phyloP scores from a whole-genome alignment of 139 green algal genomes.

The Tetraselmis chui region DNA sequence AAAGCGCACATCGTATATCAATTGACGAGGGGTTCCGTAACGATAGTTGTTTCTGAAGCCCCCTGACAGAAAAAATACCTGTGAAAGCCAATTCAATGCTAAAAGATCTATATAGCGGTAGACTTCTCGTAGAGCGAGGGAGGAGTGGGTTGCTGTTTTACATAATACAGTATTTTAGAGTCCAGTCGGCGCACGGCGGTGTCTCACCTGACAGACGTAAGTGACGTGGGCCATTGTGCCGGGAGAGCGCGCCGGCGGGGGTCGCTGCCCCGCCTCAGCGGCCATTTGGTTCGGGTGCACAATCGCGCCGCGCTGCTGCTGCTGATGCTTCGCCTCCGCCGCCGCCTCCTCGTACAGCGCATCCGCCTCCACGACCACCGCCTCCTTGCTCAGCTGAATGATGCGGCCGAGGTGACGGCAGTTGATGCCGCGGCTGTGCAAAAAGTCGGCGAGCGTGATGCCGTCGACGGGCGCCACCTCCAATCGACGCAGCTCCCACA shows the following conservation, averaged over 20 bases:
- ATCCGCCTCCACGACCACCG: background rate
- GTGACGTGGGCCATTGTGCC: constrained; percentile 25
- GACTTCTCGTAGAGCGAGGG: too few species aligned
- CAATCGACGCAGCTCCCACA: constrained; percentile 31
- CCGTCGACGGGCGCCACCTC: constrained; percentile 38
- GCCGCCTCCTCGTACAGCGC: background rate
- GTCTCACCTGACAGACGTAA: constrained; percentile 5
- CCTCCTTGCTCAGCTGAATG: constrained; percentile 10
- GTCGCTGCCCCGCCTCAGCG: background rate
- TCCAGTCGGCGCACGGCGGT: too few species aligned
- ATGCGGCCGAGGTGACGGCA: constrained; percentile 26
- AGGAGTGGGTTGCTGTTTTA: too few species aligned
- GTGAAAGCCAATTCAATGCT: too few species aligned
- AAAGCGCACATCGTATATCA: too few species aligned
- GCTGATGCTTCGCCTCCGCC: background rate
- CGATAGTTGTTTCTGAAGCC: too few species aligned
- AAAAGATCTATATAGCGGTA: too few species aligned
- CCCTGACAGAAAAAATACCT: too few species aligned
- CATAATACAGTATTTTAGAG: too few species aligned
- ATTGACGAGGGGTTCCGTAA: too few species aligned
- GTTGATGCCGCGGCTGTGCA: constrained; percentile 30
- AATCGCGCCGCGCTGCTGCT: background rate
- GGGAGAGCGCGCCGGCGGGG: background rate
- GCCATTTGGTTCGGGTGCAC: background rate
- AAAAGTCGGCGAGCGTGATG: constrained; percentile 38